These are phyloP conservation scores for Trichoderma endophyticum DNA, from an alignment of 2,329 filamentous ascomycete genomes.

Conservation along the genomic window DNA sequence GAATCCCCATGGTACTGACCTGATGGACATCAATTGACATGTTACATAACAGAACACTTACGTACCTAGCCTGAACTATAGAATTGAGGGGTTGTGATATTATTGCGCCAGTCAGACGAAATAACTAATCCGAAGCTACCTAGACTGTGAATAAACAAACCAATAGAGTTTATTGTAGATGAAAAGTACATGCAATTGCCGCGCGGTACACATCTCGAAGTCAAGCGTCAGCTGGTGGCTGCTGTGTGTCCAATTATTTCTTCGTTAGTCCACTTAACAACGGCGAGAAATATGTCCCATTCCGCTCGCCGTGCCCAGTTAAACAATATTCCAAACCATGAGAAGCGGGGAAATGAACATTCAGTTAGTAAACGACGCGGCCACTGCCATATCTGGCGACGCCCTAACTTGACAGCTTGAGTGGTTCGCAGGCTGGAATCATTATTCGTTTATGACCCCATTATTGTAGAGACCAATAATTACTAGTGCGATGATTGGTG, in stretches of 20 bases:
- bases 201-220: background rate
- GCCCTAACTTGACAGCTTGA: background rate
- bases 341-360: background rate
- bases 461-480: background rate
- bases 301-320: background rate
- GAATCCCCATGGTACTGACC: background rate
- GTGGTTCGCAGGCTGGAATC: background rate
- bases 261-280: background rate
- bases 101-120: background rate
- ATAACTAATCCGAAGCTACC: background rate
- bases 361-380: background rate
- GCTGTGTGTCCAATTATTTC: background rate
- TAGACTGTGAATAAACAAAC: background rate
- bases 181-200: background rate
- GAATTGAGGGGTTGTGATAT: background rate
- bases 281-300: background rate
- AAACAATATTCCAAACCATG: background rate
- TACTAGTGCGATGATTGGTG: background rate
- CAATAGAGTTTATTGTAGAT: background rate
- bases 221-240: background rate
- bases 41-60: background rate
- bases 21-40: background rate
- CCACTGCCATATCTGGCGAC: background rate
- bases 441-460: background rate
- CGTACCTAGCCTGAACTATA: background rate